Base-by-base conservation (phyloP, 805 yeast species). In the Metschnikowia dekortorum region DNA sequence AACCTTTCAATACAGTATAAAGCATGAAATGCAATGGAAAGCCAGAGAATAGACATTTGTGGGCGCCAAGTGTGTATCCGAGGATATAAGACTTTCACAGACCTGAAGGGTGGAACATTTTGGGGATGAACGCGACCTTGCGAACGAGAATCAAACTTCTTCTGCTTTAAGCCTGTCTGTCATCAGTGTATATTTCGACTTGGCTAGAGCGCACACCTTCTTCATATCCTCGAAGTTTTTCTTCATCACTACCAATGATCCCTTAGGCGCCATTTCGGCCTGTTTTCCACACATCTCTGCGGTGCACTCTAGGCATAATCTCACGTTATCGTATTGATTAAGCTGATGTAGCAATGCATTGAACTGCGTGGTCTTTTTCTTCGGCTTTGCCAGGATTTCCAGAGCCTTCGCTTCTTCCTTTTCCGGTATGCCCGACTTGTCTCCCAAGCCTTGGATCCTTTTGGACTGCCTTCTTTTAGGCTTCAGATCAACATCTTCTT, bases 261-360 rank as follows among this genome's bases (percentile, higher is more conserved):
- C 65, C 9, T 52, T 55, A 1, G 70, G 66, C 6, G 59, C 58
- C 28, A 41, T 38, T 30, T 50, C 59, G 7, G 57, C 57, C 13
- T 54, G 50, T 34, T 56, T 51, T 6, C 63, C 62, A 33, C 63
- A 60, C 44, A 58, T 52, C 44, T 58, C 52, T 26, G 55, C 54
- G 30, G 62, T 58, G 48, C 75, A 71, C 36, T 64, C 65, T 22
- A 71, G 54, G 46, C 75, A 70, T 46, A 69, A 53, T 41, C 56
- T 53, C 39, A 70, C 57, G 6, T 32, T 49, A 16, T 61, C 61
- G 44, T 60, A 58, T 22, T 56, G 56, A 47, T 68, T 68, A 47
- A 69, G 60, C 42, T 58, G 62, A 43, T 54, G 61, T 44, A 65
- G 51, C n/a, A 51, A 55, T 6, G 66, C 51, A 32, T 50, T 58